phyloP scores from a whole-genome alignment of 305 asterid genomes.

The Petunia hybrid region DNA sequence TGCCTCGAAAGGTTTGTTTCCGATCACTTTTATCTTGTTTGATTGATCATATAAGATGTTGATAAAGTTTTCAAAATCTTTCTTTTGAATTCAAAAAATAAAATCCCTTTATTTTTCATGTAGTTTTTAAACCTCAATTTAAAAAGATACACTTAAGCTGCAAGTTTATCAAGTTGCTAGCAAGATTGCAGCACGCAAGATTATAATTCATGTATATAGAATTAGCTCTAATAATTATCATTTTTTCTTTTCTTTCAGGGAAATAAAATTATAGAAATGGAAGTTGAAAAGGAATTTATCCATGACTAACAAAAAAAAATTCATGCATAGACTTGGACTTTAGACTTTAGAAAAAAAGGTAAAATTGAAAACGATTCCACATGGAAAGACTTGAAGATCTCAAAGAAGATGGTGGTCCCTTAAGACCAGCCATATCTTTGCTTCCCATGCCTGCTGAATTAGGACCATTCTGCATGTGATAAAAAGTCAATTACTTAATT shows the following conservation, averaged over 20 bases:
- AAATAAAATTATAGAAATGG: neutral
- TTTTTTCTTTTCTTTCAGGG: neutral
- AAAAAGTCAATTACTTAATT: slow-evolving; percentile 15
- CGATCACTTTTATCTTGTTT: neutral
- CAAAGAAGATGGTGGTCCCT: slow-evolving; percentile 19
- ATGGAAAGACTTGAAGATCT: neutral
- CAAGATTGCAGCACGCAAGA: neutral
- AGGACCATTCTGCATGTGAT: neutral
- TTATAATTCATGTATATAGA: neutral
- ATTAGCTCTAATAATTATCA: neutral
- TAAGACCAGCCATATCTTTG: neutral
- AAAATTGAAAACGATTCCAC: neutral
- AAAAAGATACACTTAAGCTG: neutral
- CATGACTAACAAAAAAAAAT: neutral
- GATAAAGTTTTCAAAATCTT: neutral
- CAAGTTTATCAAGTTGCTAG: neutral
- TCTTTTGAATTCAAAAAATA: neutral
- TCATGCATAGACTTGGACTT: neutral
- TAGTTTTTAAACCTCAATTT: neutral
- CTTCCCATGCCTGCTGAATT: neutral
- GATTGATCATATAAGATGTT: neutral
- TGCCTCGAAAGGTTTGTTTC: neutral
- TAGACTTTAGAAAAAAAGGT: neutral
- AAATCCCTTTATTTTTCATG: neutral
- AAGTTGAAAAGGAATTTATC: neutral